A percentile compares a stretch with the other conserved stretches of the same genome.
Evolutionary conservation across 495 filamentous ascomycete species (phyloP).

Genomic region (Lepraria neglecta): DNA sequence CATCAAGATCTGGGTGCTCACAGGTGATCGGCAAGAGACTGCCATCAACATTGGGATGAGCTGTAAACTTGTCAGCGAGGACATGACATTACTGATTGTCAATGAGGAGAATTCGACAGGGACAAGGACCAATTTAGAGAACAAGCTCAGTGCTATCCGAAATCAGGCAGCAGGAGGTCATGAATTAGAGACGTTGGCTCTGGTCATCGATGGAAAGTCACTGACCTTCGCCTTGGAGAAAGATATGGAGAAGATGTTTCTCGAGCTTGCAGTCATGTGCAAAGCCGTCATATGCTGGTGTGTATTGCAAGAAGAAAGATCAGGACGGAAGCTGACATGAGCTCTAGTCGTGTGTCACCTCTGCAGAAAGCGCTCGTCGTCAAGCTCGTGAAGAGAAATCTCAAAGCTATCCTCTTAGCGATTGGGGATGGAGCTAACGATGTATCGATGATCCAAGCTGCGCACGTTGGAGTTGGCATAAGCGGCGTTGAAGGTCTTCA

Average conservation of each 20-base stretch:
- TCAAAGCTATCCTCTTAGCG: constrained; percentile 85
- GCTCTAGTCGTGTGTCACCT: constrained; percentile 79
- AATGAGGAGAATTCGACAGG: constrained; percentile 76
- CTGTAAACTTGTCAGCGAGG: constrained; percentile 96
- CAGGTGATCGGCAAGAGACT: constrained; percentile 96
- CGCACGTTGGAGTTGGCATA: constrained; percentile 97
- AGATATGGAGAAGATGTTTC: constrained; percentile 86
- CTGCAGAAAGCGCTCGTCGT: constrained; percentile 97
- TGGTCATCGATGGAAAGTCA: constrained; percentile 96
- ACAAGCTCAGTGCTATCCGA: constrained; percentile 84
- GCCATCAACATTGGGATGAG: constrained; percentile 99
- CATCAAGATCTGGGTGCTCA: constrained; percentile 98
- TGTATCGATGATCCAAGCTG: constrained; percentile 99
- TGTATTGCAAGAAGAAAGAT: constrained; percentile 22
- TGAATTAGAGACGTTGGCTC: constrained; percentile 80
- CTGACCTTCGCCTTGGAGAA: constrained; percentile 91
- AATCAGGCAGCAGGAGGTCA: constrained; percentile 63
- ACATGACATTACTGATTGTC: constrained; percentile 95
- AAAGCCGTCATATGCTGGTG: constrained; percentile 97
- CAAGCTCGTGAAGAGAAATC: constrained; percentile 95
- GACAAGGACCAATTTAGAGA: constrained; percentile 78
- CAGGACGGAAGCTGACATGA: constrained; percentile 19
- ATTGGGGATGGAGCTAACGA: constrained; percentile 99
- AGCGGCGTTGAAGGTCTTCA: constrained; percentile 98
- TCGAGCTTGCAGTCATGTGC: constrained; percentile 90